phyloP scores from a whole-genome alignment of 202 grass and related monocot genomes.

The Digitaria exilis region DNA sequence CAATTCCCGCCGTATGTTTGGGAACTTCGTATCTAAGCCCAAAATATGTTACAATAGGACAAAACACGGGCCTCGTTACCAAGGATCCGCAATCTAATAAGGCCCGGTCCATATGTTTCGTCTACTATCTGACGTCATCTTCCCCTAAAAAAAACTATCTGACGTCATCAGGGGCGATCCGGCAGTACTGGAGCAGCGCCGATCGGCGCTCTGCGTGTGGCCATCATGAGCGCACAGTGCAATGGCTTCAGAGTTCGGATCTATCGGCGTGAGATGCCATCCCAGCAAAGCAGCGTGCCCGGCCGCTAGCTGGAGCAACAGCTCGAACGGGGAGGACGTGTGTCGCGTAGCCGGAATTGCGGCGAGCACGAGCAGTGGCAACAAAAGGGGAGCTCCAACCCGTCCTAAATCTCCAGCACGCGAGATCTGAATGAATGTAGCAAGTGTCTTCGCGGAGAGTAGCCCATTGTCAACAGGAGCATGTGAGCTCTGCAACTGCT shows the following conservation, averaged over 20 bases:
- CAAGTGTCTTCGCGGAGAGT: background rate
- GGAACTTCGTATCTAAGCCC: too few species aligned
- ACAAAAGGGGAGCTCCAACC: background rate
- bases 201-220: too few species aligned
- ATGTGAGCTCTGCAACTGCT: background rate
- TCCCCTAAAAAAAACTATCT: too few species aligned
- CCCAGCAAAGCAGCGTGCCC: background rate
- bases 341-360: background rate
- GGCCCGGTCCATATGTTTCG: too few species aligned
- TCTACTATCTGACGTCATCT: too few species aligned
- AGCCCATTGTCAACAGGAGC: conserved; percentile 13
- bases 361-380: background rate
- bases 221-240: background rate
- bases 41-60: too few species aligned
- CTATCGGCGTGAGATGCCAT: background rate
- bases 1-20: too few species aligned
- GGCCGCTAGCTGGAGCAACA: background rate
- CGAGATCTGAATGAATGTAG: background rate
- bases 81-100: too few species aligned
- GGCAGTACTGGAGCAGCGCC: too few species aligned
- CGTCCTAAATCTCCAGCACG: background rate
- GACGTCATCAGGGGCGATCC: too few species aligned
- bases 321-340: background rate
- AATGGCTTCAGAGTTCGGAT: background rate
- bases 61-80: too few species aligned